A percentile compares a stretch with the other conserved stretches of the same genome.
These are phyloP conservation scores for Marchantia paleacea DNA, from an alignment of 225 moss, liverwort and hornwort genomes.

Conservation along the genomic window DNA sequence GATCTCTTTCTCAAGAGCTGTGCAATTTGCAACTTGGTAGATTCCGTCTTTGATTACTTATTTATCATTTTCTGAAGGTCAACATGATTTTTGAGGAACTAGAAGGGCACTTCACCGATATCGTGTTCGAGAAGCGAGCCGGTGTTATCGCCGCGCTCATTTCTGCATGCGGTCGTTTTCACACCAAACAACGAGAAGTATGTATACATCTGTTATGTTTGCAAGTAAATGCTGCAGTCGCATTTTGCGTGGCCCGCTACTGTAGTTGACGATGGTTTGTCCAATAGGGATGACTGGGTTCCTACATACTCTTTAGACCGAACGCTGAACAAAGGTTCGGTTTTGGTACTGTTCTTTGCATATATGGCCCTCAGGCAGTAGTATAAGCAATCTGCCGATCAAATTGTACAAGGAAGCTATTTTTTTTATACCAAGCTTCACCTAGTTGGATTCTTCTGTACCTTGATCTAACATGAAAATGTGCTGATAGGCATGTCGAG, in stretches of 20 bases:
- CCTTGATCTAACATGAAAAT: background rate
- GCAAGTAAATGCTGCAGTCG: background rate
- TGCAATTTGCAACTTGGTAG: background rate
- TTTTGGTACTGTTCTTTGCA: background rate
- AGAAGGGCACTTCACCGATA: slow-evolving; percentile 71
- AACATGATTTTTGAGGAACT: slow-evolving; percentile 93
- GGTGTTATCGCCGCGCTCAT: slow-evolving; percentile 83
- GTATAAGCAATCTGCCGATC: background rate
- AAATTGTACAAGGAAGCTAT: background rate
- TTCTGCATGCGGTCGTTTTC: slow-evolving; percentile 88
- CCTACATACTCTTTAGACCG: background rate
- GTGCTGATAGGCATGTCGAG: slow-evolving; percentile 65
- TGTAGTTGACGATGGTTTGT: too few relatives aligned
- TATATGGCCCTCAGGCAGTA: background rate
- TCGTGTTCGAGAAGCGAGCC: slow-evolving; percentile 72
- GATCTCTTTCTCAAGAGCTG: background rate
- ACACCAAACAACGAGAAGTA: slow-evolving; percentile 78
- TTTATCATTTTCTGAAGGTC: slow-evolving; percentile 43
- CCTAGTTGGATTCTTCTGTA: background rate
- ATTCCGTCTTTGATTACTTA: background rate
- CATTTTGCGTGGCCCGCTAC: background rate
- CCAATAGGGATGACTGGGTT: too few relatives aligned
- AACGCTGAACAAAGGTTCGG: background rate
- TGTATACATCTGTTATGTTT: background rate
- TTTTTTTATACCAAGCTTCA: background rate